These are phyloP conservation scores for Leishmania arabica DNA, from an alignment of 208 protist species.

Conservation along the genomic window DNA sequence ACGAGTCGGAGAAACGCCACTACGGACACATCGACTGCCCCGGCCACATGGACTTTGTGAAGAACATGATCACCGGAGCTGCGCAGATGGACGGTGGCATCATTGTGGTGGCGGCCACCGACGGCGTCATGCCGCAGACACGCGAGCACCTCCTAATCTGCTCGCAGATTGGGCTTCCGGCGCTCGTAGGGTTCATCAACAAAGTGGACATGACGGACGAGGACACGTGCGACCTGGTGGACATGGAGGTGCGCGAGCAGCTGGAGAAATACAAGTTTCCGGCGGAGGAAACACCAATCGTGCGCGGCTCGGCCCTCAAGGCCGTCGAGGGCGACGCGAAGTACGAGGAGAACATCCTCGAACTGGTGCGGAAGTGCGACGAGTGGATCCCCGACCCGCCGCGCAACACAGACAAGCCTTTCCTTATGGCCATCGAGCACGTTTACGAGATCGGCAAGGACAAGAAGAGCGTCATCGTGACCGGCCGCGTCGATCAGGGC, in stretches of 20 bases:
- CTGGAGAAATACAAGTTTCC: conserved; percentile 95
- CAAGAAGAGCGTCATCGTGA: conserved; percentile 96
- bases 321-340: conserved; percentile 96
- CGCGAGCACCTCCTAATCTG: conserved; percentile 99
- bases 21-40: conserved; percentile 99
- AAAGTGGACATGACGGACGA: conserved; percentile 96
- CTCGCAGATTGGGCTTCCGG: conserved; percentile 96
- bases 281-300: conserved; percentile 89
- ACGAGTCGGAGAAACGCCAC: conserved; percentile 98
- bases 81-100: conserved; percentile 96
- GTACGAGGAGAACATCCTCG: conserved; percentile 93
- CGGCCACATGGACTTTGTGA: conserved; percentile 99
- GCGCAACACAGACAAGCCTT: conserved; percentile 96
- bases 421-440: conserved; percentile 98
- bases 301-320: conserved; percentile 95
- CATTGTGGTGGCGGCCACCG: conserved; percentile 92
- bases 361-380: conserved; percentile 94
- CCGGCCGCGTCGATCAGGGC: conserved; percentile 95
- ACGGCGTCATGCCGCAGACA: conserved; percentile 99
- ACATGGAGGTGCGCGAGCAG: conserved; percentile 98
- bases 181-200: conserved; percentile 99
- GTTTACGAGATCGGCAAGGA: conserved; percentile 94
- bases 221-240: conserved; percentile 96
- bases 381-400: conserved; percentile 94
- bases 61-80: conserved; percentile 99